These are phyloP conservation scores for Neonectria hederae DNA, from an alignment of 2,329 filamentous ascomycete genomes.

Conservation along the genomic window DNA sequence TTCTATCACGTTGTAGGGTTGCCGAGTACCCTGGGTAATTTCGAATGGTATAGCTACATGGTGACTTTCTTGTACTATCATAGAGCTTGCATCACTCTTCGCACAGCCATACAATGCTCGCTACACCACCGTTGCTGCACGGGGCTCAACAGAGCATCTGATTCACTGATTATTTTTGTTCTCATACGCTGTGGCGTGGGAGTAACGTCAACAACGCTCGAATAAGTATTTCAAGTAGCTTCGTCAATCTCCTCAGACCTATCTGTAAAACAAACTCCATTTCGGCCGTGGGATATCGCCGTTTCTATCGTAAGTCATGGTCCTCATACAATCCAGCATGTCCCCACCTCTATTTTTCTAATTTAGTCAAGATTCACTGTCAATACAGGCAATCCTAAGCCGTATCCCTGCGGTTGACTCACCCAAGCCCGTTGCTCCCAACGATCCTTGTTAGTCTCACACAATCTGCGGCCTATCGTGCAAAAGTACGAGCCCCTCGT, in stretches of 20 bases:
- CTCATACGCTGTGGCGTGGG: not conserved
- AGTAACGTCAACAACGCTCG: not conserved
- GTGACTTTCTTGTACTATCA: not conserved
- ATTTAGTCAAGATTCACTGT: not conserved
- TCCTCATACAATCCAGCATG: not conserved
- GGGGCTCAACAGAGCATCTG: not conserved
- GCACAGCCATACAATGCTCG: not conserved
- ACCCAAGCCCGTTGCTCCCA: not conserved
- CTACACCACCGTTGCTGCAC: not conserved
- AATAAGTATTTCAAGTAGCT: not conserved
- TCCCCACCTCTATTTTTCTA: not conserved
- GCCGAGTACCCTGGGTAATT: not conserved
- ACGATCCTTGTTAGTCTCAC: not conserved
- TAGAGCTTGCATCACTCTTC: not conserved
- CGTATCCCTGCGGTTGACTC: not conserved
- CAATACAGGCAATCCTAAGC: not conserved
- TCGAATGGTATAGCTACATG: not conserved
- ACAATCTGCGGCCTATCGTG: not conserved
- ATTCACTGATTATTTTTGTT: not conserved
- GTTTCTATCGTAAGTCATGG: not conserved
- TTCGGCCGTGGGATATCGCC: not conserved
- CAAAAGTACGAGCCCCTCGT: not conserved
- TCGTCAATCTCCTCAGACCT: not conserved
- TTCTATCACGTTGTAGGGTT: conserved; percentile 6
- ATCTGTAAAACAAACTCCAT: not conserved